phyloP scores from a whole-genome alignment of 164 flowering plant genomes.

The Dillenia turbinata region DNA sequence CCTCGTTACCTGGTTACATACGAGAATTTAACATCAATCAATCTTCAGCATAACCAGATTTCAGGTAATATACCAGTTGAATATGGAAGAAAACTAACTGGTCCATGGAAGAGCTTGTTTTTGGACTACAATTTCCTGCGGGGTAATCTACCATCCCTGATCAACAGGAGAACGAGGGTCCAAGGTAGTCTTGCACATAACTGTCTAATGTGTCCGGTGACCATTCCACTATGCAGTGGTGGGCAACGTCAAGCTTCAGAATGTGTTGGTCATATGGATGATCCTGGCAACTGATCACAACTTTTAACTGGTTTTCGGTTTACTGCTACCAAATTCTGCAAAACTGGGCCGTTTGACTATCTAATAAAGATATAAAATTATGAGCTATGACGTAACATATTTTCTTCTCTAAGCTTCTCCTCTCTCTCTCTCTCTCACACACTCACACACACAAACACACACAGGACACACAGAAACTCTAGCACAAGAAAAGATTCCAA shows the following conservation, averaged over 20 bases:
- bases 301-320: too few species aligned
- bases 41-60: slow-evolving; percentile 29
- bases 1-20: slow-evolving; percentile 21
- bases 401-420: too few species aligned
- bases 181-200: slow-evolving; percentile 34
- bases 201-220: slow-evolving; percentile 23
- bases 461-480: too few species aligned
- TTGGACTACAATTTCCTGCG: slow-evolving; percentile 30
- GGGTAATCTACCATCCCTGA: slow-evolving; percentile 27
- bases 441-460: too few species aligned
- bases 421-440: too few species aligned
- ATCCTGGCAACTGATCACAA: too few species aligned
- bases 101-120: slow-evolving; percentile 29
- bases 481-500: too few species aligned
- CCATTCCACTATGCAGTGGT: slow-evolving; percentile 19
- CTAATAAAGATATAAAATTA: too few species aligned
- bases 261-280: slow-evolving; percentile 16
- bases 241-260: slow-evolving; percentile 32
- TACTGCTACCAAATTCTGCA: too few species aligned
- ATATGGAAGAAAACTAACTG: slow-evolving; percentile 21
- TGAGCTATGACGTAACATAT: too few species aligned
- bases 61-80: slow-evolving; percentile 26
- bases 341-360: too few species aligned
- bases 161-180: background rate
- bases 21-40: slow-evolving; percentile 14